Percentiles rank a stretch among this genome's conserved stretches.
Conservation (phyloP, 148 eudicot genomes). For the Spergularia bocconei region DNA sequence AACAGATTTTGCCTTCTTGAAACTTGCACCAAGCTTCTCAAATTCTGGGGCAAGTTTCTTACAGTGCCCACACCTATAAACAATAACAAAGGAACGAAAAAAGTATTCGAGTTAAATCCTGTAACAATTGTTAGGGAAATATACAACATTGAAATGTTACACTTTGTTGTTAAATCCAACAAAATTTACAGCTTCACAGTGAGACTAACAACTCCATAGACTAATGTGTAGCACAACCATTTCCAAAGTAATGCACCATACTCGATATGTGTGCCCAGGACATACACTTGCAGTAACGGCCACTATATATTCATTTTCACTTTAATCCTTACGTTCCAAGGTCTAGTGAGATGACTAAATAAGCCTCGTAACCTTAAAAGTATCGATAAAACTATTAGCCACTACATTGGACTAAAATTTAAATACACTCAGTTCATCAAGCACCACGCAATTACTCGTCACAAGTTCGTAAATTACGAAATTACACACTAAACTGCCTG, state of each 20-base stretch:
- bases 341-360: neutral
- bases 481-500: neutral
- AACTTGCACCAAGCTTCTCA: slow-evolving; percentile 89
- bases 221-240: neutral
- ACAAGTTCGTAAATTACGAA: neutral
- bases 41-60: slow-evolving; percentile 94
- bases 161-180: neutral
- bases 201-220: too few species aligned
- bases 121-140: neutral
- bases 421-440: neutral
- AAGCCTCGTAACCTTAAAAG: neutral
- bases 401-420: neutral
- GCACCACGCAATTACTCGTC: neutral
- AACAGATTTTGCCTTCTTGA: slow-evolving; percentile 88
- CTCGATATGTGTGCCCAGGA: neutral
- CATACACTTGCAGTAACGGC: neutral
- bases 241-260: neutral
- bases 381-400: neutral
- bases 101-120: neutral
- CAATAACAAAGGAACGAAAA: neutral
- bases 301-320: neutral
- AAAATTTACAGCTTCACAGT: too few species aligned
- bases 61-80: slow-evolving; percentile 95
- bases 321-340: neutral
- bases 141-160: neutral